phyloP scores from a whole-genome alignment of 805 yeast genomes.

The Saccharomycopsis sp. region DNA sequence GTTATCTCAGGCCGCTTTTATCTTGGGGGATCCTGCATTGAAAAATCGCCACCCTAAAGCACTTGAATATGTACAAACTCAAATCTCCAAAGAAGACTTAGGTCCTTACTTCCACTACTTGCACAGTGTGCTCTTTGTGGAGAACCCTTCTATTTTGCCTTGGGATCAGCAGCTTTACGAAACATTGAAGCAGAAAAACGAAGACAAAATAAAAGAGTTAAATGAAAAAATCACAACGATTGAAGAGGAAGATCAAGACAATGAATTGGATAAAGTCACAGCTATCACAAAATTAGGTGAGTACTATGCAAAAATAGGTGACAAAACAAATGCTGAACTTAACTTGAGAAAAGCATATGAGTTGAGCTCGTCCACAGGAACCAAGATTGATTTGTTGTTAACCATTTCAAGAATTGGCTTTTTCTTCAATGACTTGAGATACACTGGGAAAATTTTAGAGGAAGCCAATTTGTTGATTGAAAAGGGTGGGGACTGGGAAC shows the following conservation, averaged over 20 bases:
- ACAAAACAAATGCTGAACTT: slow-evolving; percentile 56
- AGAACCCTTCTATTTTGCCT: slow-evolving; percentile 31
- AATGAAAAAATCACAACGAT: slow-evolving; percentile 37
- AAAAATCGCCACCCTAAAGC: slow-evolving; percentile 35
- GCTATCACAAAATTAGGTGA: slow-evolving; percentile 78
- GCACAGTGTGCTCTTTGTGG: slow-evolving; percentile 34
- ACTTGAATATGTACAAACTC: slow-evolving; percentile 37
- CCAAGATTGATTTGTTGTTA: slow-evolving; percentile 78
- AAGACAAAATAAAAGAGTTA: slow-evolving; percentile 40
- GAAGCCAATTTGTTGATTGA: slow-evolving; percentile 71
- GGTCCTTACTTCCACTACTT: slow-evolving; percentile 79
- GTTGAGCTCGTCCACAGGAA: slow-evolving; percentile 76
- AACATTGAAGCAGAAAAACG: slow-evolving; percentile 43
- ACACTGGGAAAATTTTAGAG: slow-evolving; percentile 63
- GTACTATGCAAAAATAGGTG: slow-evolving; percentile 79
- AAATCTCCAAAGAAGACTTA: slow-evolving; percentile 53
- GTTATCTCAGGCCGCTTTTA: slow-evolving; percentile 73
- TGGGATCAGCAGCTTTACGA: slow-evolving; percentile 57
- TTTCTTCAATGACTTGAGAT: slow-evolving; percentile 69
- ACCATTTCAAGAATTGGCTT: slow-evolving; percentile 84
- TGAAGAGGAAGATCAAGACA: slow-evolving; percentile 66
- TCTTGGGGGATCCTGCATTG: slow-evolving; percentile 37
- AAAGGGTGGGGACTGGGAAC: slow-evolving; percentile 99
- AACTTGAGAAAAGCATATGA: slow-evolving; percentile 67
- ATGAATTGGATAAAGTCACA: slow-evolving; percentile 72